Conservation (phyloP, 148 eudicot genomes). For the Dianthus caryophyllus region DNA sequence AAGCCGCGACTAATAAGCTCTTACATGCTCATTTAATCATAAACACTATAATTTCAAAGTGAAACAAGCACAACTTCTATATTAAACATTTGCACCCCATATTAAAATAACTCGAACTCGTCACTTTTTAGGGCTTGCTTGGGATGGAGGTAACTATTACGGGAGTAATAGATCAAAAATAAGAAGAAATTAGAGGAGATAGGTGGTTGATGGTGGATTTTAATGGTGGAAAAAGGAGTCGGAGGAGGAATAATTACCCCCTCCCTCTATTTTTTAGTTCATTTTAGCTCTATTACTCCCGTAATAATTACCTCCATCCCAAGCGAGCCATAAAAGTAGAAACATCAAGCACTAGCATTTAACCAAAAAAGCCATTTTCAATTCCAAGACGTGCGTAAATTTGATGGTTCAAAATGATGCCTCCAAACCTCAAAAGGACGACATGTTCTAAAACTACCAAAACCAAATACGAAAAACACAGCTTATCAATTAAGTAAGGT, state of each 20-base stretch:
- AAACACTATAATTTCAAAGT: background rate
- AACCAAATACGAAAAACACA: background rate
- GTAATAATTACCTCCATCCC: no score
- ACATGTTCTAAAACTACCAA: background rate
- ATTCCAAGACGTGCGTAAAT: background rate
- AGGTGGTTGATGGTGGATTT: no score
- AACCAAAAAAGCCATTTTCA: background rate
- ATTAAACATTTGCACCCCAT: background rate
- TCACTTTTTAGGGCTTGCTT: no score
- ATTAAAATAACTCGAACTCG: background rate
- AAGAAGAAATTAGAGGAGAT: no score
- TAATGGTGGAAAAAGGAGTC: no score
- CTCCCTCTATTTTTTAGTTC: no score
- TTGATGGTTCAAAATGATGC: background rate
- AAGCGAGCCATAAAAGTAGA: no score
- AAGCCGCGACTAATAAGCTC: background rate
- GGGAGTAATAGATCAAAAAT: no score
- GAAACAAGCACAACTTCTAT: background rate
- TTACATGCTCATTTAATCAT: background rate
- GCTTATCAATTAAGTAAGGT: background rate
- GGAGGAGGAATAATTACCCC: no score
- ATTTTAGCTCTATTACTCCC: no score
- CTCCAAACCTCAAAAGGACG: background rate
- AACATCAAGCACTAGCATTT: background rate
- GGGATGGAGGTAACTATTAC: no score